Conservation (phyloP, 306 rosid genomes). For the Arachis hypogaea region DNA sequence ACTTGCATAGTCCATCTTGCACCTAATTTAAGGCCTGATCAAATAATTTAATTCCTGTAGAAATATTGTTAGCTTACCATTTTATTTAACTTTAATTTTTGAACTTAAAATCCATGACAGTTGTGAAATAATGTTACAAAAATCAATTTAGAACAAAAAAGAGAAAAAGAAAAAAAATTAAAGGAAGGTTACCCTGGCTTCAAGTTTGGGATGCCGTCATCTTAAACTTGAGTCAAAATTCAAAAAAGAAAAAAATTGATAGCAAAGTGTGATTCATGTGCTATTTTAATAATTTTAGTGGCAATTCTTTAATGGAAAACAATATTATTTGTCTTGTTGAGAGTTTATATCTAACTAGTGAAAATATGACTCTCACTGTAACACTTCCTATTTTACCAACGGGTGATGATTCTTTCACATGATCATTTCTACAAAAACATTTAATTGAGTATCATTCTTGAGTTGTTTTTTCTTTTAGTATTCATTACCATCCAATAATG, state of each 20-base stretch:
- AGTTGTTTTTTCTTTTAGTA: no score
- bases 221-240: background rate
- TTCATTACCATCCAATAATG: no score
- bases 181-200: constrained; percentile 1
- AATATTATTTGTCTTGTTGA: background rate
- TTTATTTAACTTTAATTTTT: no score
- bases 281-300: background rate
- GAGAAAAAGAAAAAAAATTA: background rate
- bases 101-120: no score
- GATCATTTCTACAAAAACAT: background rate
- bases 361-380: background rate
- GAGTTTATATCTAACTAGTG: background rate
- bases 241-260: background rate
- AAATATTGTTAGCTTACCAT: no score
- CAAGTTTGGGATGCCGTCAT: constrained; percentile 18
- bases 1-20: no score
- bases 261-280: background rate
- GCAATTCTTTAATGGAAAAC: no score
- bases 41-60: no score
- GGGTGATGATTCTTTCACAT: background rate
- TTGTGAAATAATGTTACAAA: no score
- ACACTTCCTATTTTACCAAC: background rate
- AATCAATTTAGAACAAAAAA: no score
- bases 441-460: no score
- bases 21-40: no score